Evolutionary conservation across 768 basidiomycete species (phyloP).

Genomic region (Leccinum disarticulatum): DNA sequence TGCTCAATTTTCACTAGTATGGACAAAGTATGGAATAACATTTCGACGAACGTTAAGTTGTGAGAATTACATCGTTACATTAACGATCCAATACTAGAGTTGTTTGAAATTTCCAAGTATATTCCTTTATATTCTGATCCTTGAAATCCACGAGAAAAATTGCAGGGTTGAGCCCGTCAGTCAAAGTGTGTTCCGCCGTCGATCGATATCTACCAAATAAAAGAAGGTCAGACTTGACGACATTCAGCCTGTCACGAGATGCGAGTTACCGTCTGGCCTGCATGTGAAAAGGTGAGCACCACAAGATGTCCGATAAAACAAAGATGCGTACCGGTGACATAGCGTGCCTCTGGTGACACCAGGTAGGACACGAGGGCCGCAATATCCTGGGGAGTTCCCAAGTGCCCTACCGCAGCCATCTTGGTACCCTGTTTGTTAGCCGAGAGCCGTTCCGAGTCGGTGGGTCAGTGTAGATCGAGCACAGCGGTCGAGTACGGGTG

Average conservation of each 20-base stretch:
- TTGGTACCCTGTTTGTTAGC: conserved; percentile 8
- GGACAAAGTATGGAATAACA: no score
- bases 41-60: no score
- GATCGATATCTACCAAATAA: conserved; percentile 19
- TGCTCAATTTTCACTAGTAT: no score
- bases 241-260: neutral
- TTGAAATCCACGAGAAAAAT: neutral
- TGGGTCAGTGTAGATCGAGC: neutral
- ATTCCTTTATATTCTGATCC: neutral
- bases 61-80: neutral
- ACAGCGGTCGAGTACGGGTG: neutral
- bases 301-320: neutral
- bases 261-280: conserved; percentile 29
- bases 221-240: neutral
- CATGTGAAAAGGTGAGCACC: neutral
- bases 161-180: neutral
- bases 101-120: neutral
- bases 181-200: conserved; percentile 29
- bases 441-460: no score
- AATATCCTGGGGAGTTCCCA: conserved; percentile 32
- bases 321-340: conserved; percentile 32
- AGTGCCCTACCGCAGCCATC: conserved; percentile 19
- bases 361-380: conserved; percentile 39
- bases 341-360: conserved; percentile 33
- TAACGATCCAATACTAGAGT: neutral